Evolutionary conservation across 306 rosid species (phyloP), one percentile per base, ranked within the genome.

Genomic region (Carpinus fangiana): DNA sequence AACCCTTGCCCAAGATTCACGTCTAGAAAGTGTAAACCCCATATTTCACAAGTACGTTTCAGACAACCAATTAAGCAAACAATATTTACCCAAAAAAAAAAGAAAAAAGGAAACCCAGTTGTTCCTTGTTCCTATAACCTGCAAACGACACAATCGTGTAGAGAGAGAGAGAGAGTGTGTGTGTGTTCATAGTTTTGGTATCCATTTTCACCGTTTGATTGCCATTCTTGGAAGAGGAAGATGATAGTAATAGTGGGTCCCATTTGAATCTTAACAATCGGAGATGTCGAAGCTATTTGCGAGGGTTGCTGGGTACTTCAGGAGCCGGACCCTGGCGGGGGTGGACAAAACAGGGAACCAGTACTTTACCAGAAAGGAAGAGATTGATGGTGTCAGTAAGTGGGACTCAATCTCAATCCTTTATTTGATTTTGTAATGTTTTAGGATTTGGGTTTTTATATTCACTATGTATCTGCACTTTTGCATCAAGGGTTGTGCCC

Each of bases 331-430:
- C 75, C 72, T 48, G 82, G 90, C 70, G 59, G 97, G 98, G 59
- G 73, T 72, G 23, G 98, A 94, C 84, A 92, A 86, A 87, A 74
- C 90, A 13, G 97, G 98, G 70, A 94, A 94, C 76, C 84, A 76
- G 69, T 94, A 92, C 84, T 92, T 94, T 80, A 69, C 90, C 51
- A 86, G 80, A 84, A 84, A 73, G 13, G 97, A 90, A 80, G 87
- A 86, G 69, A 8, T 94, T 52, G 98, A 92, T 80, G 97, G 97
- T 21, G 60, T 82, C 86, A 61, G 98, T 94, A 86, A 87, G 96
- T 87, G 73, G 57, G 67, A 83, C 78, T 85, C 75, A 77, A n/a
- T 78, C 68, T 72, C 46, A 66, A 20, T 50, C 82, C 8, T 61
- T 54, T 2, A 2, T 73, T 16, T n/a, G 10, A 28, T 47, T 36